A percentile compares a stretch with the other conserved stretches of the same genome.
Evolutionary conservation across 2,329 filamentous ascomycete species (phyloP).

Genomic region (Alternaria arbusti): DNA sequence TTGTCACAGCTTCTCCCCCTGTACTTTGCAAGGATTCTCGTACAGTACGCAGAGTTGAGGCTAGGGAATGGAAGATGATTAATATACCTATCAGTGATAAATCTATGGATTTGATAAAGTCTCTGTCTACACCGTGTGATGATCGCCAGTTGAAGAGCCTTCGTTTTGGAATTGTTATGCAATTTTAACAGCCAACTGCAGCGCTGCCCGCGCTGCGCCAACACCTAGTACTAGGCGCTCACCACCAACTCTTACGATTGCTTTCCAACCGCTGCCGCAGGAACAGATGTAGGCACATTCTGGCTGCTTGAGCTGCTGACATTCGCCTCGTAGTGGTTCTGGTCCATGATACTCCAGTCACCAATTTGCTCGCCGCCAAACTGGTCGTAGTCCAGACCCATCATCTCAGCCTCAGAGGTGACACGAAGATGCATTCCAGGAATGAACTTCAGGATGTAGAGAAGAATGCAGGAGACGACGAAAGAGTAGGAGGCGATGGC

Average conservation of each 20-base stretch:
- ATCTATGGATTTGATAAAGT: not conserved
- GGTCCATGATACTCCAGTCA: constrained; percentile 54
- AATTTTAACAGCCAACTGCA: not conserved
- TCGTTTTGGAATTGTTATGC: not conserved
- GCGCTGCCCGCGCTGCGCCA: not conserved
- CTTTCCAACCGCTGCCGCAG: constrained; percentile 6
- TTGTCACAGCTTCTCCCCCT: not conserved
- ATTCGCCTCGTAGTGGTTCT: constrained; percentile 30
- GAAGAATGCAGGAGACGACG: constrained; percentile 58
- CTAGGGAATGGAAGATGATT: not conserved
- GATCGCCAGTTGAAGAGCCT: not conserved
- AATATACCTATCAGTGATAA: not conserved
- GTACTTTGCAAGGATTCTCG: not conserved
- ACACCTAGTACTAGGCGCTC: not conserved
- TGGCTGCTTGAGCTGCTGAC: constrained; percentile 34
- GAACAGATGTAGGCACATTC: constrained; percentile 4
- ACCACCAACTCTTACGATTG: constrained; percentile 5
- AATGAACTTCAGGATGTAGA: constrained; percentile 61
- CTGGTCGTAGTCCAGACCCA: constrained; percentile 61
- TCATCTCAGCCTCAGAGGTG: constrained; percentile 61
- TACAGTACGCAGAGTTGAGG: not conserved
- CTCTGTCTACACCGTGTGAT: not conserved
- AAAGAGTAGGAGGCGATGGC: constrained; percentile 63
- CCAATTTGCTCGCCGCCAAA: constrained; percentile 66
- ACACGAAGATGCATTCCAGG: constrained; percentile 62